phyloP scores from a whole-genome alignment of 257 asterid genomes.

The Solanum medicagineum region DNA sequence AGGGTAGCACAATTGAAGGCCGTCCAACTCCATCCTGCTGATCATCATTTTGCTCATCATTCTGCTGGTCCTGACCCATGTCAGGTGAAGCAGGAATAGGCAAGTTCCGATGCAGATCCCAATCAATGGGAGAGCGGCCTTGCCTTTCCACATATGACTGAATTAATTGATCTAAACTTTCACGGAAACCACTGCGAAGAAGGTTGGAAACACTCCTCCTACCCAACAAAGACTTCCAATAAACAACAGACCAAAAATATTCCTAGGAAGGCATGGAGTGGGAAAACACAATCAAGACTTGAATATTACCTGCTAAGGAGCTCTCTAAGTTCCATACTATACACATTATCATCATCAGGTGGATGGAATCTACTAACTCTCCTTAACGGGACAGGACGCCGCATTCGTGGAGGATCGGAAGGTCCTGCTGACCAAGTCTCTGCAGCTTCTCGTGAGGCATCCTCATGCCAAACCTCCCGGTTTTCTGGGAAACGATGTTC shows the following conservation, averaged over 20 bases:
- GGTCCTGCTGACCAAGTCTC: slow-evolving; percentile 69
- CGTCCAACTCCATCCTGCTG: slow-evolving; percentile 40
- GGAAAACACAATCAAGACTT: background rate
- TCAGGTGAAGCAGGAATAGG: slow-evolving; percentile 70
- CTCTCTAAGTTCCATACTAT: slow-evolving; percentile 98
- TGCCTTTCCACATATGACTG: slow-evolving; percentile 80
- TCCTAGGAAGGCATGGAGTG: background rate
- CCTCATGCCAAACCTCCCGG: slow-evolving; percentile 44
- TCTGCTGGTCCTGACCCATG: slow-evolving; percentile 42
- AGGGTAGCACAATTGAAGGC: slow-evolving; percentile 57
- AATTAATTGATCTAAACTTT: slow-evolving; percentile 78
- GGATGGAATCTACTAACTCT: slow-evolving; percentile 71
- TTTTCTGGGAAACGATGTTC: slow-evolving; percentile 26
- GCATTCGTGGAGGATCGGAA: slow-evolving; percentile 72
- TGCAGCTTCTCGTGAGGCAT: slow-evolving; percentile 50
- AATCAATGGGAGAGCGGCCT: slow-evolving; percentile 58
- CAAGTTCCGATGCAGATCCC: slow-evolving; percentile 74
- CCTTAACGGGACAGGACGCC: slow-evolving; percentile 37
- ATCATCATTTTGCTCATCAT: slow-evolving; percentile 48
- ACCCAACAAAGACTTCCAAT: slow-evolving; percentile 5
- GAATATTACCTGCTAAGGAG: slow-evolving; percentile 66
- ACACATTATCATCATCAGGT: slow-evolving; percentile 87
- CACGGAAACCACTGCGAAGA: slow-evolving; percentile 92
- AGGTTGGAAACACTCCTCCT: slow-evolving; percentile 98
- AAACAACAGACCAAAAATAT: background rate